Conservation (phyloP, 805 yeast genomes). For the Priceomyces castillae region DNA sequence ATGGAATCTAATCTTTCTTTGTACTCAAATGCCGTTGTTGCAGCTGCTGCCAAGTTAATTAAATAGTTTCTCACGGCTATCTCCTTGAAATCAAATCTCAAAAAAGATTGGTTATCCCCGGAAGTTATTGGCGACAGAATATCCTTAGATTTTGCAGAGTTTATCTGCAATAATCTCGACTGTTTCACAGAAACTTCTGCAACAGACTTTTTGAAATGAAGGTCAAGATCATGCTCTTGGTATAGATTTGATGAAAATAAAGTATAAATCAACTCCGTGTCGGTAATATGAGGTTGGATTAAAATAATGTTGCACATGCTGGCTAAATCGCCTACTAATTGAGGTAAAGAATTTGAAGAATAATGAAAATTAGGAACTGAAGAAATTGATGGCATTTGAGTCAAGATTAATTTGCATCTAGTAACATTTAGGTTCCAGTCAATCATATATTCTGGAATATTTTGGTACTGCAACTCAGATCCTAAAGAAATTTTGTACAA, state of each 20-base stretch:
- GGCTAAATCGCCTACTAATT: conserved; percentile 42
- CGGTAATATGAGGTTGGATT: conserved; percentile 41
- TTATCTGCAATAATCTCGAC: conserved; percentile 40
- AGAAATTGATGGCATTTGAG: conserved; percentile 36
- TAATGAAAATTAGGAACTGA: conserved; percentile 36
- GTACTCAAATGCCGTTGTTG: conserved; percentile 52
- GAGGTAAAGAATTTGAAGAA: conserved; percentile 33
- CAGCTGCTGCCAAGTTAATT: conserved; percentile 53
- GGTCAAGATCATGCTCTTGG: conserved; percentile 47
- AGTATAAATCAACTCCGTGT: conserved; percentile 40
- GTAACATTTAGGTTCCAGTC: conserved; percentile 55
- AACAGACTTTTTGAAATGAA: conserved; percentile 42
- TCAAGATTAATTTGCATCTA: conserved; percentile 44
- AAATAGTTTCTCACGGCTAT: conserved; percentile 49
- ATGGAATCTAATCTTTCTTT: conserved; percentile 36
- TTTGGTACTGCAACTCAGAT: conserved; percentile 37
- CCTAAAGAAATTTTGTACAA: conserved; percentile 38
- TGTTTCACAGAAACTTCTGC: conserved; percentile 51
- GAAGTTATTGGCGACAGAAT: conserved; percentile 28
- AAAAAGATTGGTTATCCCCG: conserved; percentile 25
- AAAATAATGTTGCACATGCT: conserved; percentile 37
- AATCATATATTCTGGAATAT: conserved; percentile 39
- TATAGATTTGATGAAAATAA: conserved; percentile 44
- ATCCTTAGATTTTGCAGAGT: conserved; percentile 19
- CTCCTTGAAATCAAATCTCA: conserved; percentile 39